Evolutionary conservation across 768 basidiomycete genomes (phyloP).

Genomic region (Sporobolomyces phaffii): DNA sequence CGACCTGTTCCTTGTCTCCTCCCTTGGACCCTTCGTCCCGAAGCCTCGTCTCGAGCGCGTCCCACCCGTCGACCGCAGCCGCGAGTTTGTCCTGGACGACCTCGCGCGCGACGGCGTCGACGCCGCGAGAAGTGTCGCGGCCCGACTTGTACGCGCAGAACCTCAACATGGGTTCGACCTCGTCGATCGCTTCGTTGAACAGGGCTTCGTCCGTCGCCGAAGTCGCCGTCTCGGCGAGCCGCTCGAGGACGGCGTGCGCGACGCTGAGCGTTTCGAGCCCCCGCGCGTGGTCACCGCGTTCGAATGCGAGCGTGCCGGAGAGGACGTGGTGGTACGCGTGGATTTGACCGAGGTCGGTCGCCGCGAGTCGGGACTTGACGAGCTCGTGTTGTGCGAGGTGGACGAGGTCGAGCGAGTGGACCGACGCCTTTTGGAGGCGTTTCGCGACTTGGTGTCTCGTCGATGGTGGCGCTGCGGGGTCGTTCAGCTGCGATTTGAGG

Average conservation of each 20-base stretch:
- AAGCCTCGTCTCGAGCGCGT: slow-evolving; percentile 47
- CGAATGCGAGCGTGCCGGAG: slow-evolving; percentile 74
- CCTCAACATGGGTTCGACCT: slow-evolving; percentile 81
- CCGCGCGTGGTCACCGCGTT: slow-evolving; percentile 65
- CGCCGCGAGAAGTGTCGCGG: slow-evolving; percentile 60
- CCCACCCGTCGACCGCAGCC: slow-evolving; percentile 62
- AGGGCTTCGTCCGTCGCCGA: slow-evolving; percentile 71
- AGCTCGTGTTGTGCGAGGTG: slow-evolving; percentile 60
- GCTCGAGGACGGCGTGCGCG: slow-evolving; percentile 66
- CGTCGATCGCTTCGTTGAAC: slow-evolving; percentile 73
- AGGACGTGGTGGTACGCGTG: slow-evolving; percentile 72
- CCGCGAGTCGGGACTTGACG: slow-evolving; percentile 51
- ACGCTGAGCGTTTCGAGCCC: slow-evolving; percentile 68
- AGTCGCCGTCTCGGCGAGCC: slow-evolving; percentile 58
- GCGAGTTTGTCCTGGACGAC: slow-evolving; percentile 57
- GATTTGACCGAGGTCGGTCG: slow-evolving; percentile 56
- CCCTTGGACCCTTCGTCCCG: slow-evolving; percentile 42
- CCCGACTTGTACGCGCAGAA: slow-evolving; percentile 75
- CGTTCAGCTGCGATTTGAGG: slow-evolving; percentile 55
- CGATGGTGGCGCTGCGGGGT: slow-evolving; percentile 54
- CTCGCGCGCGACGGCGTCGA: slow-evolving; percentile 55
- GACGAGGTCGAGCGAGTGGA: slow-evolving; percentile 74
- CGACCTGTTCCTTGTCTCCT: slow-evolving; percentile 45
- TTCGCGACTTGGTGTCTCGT: slow-evolving; percentile 65
- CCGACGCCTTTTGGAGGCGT: slow-evolving; percentile 69